A percentile compares a stretch with the other conserved stretches of the same genome.
Evolutionary conservation across 768 basidiomycete genomes (phyloP).

Genomic region (Hemileccinum impolitum): DNA sequence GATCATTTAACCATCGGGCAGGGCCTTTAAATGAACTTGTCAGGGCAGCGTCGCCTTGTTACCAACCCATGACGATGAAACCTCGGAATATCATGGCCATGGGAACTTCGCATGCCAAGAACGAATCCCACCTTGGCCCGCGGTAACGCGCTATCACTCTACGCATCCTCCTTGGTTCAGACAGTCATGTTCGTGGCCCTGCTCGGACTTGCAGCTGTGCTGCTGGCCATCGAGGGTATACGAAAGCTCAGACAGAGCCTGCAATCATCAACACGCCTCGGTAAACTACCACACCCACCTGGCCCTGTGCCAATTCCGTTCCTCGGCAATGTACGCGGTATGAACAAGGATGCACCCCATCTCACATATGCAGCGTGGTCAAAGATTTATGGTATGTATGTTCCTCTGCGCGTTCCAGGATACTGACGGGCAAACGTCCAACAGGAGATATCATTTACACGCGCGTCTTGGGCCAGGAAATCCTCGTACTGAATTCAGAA

Average conservation of each 20-base stretch:
- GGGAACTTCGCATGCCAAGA: not conserved
- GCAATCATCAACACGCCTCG: not conserved
- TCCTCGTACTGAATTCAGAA: conserved; percentile 49
- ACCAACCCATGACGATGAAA: too few relatives aligned
- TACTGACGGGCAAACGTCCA: not conserved
- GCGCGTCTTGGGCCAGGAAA: conserved; percentile 39
- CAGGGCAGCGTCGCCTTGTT: too few relatives aligned
- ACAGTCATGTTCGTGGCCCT: not conserved
- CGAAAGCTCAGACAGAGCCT: not conserved
- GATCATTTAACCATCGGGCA: not conserved
- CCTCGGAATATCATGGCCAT: not conserved
- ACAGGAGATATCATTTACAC: conserved; percentile 8
- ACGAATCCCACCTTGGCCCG: not conserved
- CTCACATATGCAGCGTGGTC: conserved; percentile 20
- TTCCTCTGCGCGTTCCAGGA: not conserved
- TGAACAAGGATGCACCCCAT: conserved; percentile 6
- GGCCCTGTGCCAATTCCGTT: conserved; percentile 15
- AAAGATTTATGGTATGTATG: conserved; percentile 15
- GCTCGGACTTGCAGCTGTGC: not conserved
- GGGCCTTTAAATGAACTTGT: too few relatives aligned
- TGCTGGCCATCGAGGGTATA: not conserved
- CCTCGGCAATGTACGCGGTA: conserved; percentile 13
- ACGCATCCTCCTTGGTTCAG: not conserved
- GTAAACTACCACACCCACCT: conserved; percentile 11
- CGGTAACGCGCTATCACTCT: not conserved